phyloP scores from a whole-genome alignment of 1,139 yeast genomes.

The Debaryomyces sp. region DNA sequence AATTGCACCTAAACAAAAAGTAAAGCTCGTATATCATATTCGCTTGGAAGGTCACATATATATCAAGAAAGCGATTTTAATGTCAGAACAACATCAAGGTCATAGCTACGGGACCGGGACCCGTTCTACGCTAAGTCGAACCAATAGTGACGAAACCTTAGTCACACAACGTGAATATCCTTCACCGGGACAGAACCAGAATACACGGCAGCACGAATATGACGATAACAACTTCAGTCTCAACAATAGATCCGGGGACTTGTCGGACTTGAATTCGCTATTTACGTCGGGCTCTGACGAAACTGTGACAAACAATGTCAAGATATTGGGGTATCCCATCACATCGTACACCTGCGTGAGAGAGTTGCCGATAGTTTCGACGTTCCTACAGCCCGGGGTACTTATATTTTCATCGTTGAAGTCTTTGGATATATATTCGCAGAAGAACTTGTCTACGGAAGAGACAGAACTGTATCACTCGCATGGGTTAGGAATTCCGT shows the following conservation, averaged over 20 bases:
- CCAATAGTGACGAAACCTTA: conserved; percentile 7
- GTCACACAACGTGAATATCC: not conserved
- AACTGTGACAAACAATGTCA: conserved; percentile 26
- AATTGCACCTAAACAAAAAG: too few relatives aligned
- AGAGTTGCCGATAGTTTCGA: conserved; percentile 33
- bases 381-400: conserved; percentile 33
- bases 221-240: not conserved
- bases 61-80: not conserved
- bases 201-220: not conserved
- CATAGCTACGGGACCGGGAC: not conserved
- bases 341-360: conserved; percentile 22
- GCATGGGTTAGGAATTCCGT: conserved; percentile 17
- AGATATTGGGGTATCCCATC: conserved; percentile 26
- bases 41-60: not conserved
- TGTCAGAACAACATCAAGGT: not conserved
- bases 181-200: not conserved
- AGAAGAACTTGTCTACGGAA: conserved; percentile 7
- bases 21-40: not conserved
- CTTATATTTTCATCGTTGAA: conserved; percentile 23
- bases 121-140: not conserved
- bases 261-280: conserved; percentile 22
- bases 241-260: conserved; percentile 7
- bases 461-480: conserved; percentile 3
- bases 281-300: conserved; percentile 29
- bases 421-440: conserved; percentile 19